phyloP scores from a whole-genome alignment of 257 asterid species.

The Jacaranda mimosifolia region DNA sequence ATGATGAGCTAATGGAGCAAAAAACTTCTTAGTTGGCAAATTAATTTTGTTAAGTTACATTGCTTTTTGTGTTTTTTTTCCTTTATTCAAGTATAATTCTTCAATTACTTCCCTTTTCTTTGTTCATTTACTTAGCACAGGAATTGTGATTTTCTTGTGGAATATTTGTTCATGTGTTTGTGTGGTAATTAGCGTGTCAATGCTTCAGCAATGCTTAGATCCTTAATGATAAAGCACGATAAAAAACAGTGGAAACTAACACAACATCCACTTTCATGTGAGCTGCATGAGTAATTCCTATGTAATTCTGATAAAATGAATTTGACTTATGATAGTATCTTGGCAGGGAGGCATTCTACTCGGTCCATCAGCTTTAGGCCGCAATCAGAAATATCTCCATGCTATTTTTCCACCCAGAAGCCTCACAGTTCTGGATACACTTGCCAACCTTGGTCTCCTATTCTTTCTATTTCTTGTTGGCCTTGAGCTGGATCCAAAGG shows the following conservation, averaged over 20 bases:
- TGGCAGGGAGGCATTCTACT: conserved; percentile 82
- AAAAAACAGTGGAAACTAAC: too few relatives aligned
- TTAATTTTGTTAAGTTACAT: background rate
- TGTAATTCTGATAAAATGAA: background rate
- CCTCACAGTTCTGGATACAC: conserved; percentile 75
- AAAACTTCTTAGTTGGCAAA: background rate
- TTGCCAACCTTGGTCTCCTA: conserved; percentile 82
- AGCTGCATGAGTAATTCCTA: too few relatives aligned
- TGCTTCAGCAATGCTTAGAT: too few relatives aligned
- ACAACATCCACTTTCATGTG: too few relatives aligned
- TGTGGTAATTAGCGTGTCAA: too few relatives aligned
- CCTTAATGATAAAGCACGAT: too few relatives aligned
- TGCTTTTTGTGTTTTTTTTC: background rate
- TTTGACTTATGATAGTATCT: background rate
- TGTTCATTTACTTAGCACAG: background rate
- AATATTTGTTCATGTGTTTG: background rate
- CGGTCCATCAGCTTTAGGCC: conserved; percentile 89
- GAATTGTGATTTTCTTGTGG: background rate
- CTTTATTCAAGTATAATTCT: background rate
- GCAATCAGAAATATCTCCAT: conserved; percentile 53
- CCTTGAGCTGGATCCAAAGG: conserved; percentile 63
- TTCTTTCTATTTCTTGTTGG: conserved; percentile 85
- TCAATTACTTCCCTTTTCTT: background rate
- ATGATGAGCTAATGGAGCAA: background rate
- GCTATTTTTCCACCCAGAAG: conserved; percentile 72